Conservation (phyloP, 352 stramenopile genomes). For the Plasmopara viticola region DNA sequence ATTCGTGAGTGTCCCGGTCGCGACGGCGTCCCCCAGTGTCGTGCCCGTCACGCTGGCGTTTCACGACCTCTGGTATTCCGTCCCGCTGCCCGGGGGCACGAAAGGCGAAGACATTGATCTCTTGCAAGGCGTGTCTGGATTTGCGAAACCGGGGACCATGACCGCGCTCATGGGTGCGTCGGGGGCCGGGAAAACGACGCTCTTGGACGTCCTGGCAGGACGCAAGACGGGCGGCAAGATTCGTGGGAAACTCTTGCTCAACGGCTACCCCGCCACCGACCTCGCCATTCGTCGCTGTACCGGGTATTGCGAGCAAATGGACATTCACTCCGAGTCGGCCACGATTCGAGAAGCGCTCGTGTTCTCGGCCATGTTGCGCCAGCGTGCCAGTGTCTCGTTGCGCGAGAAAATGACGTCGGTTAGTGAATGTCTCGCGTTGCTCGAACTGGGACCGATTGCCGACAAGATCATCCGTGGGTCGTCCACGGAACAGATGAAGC, state of each 20-base stretch:
- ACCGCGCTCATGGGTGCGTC: slow-evolving; percentile 48
- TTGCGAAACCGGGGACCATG: slow-evolving; percentile 35
- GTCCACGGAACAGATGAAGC: slow-evolving; percentile 42
- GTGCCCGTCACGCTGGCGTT: slow-evolving; percentile 33
- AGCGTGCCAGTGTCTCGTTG: slow-evolving; percentile 22
- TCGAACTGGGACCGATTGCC: slow-evolving; percentile 21
- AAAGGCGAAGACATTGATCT: slow-evolving; percentile 34
- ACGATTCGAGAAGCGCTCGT: slow-evolving; percentile 82
- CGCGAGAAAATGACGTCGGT: slow-evolving; percentile 27
- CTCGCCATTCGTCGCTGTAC: slow-evolving; percentile 35
- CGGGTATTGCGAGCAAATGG: slow-evolving; percentile 12
- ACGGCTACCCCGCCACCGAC: slow-evolving; percentile 57
- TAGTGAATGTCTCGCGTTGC: slow-evolving; percentile 25
- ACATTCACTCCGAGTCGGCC: slow-evolving; percentile 50
- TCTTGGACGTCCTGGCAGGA: slow-evolving; percentile 12
- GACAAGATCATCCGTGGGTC: slow-evolving; percentile 33
- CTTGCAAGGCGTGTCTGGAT: slow-evolving; percentile 38
- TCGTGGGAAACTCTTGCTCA: slow-evolving; percentile 75
- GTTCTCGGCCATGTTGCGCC: slow-evolving; percentile 79
- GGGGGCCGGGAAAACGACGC: slow-evolving; percentile 56
- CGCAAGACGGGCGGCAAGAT: slow-evolving; percentile 22
- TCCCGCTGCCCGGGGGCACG: slow-evolving; percentile 19
- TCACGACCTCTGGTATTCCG: slow-evolving; percentile 36
- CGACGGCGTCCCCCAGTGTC: slow-evolving; percentile 13
- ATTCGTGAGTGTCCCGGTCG: slow-evolving; percentile 8